Percentiles rank a stretch among this genome's conserved stretches.
These are phyloP conservation scores for Albugo laibachii DNA, from an alignment of 352 stramenopile species.

Conservation along the genomic window DNA sequence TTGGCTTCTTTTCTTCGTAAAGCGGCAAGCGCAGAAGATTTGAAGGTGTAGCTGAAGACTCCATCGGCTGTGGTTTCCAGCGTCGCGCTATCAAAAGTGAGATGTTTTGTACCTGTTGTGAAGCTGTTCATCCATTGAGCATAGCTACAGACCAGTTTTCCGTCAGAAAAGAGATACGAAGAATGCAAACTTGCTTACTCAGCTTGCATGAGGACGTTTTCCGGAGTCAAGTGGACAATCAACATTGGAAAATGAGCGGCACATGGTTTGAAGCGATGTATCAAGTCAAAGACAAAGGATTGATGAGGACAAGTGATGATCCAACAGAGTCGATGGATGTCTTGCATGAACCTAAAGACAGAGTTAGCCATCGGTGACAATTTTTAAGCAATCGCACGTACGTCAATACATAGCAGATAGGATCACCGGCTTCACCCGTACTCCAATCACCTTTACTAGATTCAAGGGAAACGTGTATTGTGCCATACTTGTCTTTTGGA, in stretches of 20 bases:
- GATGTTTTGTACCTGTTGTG: conserved; percentile 12
- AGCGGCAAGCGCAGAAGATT: conserved; percentile 17
- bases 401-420: conserved; percentile 20
- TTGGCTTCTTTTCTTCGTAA: conserved; percentile 6
- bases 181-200: conserved; percentile 7
- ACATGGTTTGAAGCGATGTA: conserved; percentile 3
- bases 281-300: not conserved
- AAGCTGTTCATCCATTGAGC: conserved; percentile 1
- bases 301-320: conserved; percentile 1
- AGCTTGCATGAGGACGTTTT: conserved; percentile 9
- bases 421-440: not conserved
- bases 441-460: not conserved
- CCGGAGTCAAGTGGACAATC: conserved; percentile 30
- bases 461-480: too few relatives aligned
- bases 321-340: not conserved
- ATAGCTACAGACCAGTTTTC: conserved; percentile 2
- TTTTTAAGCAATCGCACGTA: conserved; percentile 1
- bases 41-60: conserved; percentile 33
- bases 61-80: conserved; percentile 15
- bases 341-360: conserved; percentile 7
- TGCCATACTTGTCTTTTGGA: too few relatives aligned
- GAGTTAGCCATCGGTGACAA: not conserved
- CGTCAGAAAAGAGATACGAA: not conserved
- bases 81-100: conserved; percentile 21
- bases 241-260: conserved; percentile 18